These are phyloP conservation scores for Grosmannia serpens DNA, from an alignment of 2,329 filamentous ascomycete genomes.

Conservation along the genomic window DNA sequence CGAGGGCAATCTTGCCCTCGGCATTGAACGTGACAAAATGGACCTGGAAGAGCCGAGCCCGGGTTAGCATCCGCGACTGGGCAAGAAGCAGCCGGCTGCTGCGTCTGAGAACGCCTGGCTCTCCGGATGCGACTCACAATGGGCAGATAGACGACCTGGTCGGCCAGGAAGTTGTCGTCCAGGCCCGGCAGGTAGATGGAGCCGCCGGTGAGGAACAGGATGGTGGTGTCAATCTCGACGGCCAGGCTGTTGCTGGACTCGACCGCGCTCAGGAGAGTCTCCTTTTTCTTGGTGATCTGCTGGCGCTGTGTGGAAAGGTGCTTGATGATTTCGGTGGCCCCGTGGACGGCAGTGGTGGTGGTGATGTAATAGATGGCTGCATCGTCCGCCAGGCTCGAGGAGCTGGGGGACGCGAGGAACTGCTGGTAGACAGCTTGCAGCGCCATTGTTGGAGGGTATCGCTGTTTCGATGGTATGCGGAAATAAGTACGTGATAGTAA, in stretches of 20 bases:
- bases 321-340: conserved; percentile 67
- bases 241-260: conserved; percentile 60
- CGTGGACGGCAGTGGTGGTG: conserved; percentile 64
- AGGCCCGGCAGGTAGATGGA: conserved; percentile 79
- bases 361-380: conserved; percentile 80
- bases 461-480: too few species aligned
- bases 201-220: conserved; percentile 73
- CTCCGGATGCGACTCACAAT: conserved; percentile 49
- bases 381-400: conserved; percentile 50
- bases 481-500: background rate
- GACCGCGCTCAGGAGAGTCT: conserved; percentile 63
- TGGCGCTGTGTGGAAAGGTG: conserved; percentile 62
- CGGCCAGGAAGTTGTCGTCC: conserved; percentile 87
- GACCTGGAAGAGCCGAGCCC: conserved; percentile 35
- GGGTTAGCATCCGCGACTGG: background rate
- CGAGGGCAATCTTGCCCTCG: conserved; percentile 68
- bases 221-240: conserved; percentile 66
- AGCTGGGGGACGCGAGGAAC: conserved; percentile 57
- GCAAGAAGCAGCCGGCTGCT: background rate
- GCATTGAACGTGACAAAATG: conserved; percentile 81
- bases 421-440: conserved; percentile 52
- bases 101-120: too few species aligned
- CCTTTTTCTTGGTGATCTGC: conserved; percentile 71
- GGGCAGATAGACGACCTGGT: conserved; percentile 66
- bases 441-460: conserved; percentile 25